Conservation (phyloP, 306 rosid genomes). For the Castanea sativa region DNA sequence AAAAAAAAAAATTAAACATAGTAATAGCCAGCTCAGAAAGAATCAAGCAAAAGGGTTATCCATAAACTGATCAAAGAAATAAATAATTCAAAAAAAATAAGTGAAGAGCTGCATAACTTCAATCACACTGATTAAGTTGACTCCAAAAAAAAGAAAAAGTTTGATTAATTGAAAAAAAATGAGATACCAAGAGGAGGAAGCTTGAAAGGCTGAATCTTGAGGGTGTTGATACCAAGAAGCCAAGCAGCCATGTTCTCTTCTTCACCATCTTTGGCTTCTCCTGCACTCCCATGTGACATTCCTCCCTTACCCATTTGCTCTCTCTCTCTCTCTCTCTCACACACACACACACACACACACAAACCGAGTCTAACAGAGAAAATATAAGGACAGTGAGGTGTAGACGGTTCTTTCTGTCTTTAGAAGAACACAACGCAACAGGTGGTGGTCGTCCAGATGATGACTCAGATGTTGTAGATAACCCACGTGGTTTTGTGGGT, state of each 20-base stretch:
- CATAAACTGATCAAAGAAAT: not conserved
- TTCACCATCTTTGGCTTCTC: constrained; percentile 39
- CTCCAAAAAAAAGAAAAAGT: not conserved
- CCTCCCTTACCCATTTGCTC: constrained; percentile 72
- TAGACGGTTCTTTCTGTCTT: not conserved
- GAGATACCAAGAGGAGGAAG: constrained; percentile 78
- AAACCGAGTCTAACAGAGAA: not conserved
- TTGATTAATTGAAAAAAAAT: not conserved
- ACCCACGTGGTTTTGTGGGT: not conserved
- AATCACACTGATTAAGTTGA: not conserved
- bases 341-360: not conserved
- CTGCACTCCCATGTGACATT: constrained; percentile 50
- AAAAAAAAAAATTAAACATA: not conserved
- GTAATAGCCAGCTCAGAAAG: constrained; percentile 1
- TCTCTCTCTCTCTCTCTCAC: not conserved
- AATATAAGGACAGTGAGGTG: not conserved
- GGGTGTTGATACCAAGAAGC: constrained; percentile 68
- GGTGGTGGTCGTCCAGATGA: not conserved
- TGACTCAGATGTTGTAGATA: not conserved
- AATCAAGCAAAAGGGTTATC: constrained; percentile 6
- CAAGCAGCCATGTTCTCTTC: constrained; percentile 89
- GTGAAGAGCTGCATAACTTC: too few species aligned
- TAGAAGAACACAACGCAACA: not conserved
- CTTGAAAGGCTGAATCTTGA: constrained; percentile 81
- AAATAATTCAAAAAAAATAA: not conserved